Conservation (phyloP, 2,329 filamentous ascomycete species). For the Fusarium coicis region DNA sequence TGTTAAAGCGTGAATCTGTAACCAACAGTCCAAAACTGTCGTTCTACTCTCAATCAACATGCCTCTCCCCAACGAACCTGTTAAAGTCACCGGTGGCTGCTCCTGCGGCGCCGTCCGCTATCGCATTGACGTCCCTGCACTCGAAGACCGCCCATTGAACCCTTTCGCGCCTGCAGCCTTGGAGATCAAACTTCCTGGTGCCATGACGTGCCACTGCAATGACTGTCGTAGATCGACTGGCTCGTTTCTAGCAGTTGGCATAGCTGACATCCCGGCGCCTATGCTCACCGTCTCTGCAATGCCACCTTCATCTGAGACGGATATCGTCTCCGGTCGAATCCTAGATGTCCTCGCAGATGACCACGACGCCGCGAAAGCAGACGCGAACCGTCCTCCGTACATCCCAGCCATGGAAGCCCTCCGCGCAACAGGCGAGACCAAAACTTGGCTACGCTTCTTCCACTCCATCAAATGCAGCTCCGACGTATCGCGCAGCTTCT, state of each 20-base stretch:
- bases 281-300: not conserved
- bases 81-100: not conserved
- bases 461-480: conserved; percentile 29
- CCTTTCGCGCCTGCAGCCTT: not conserved
- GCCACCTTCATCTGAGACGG: not conserved
- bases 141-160: not conserved
- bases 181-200: accelerated
- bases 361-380: not conserved
- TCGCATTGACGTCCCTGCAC: not conserved
- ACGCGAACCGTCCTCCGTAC: not conserved
- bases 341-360: not conserved
- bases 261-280: accelerated
- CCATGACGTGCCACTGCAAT: not conserved
- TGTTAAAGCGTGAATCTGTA: accelerated
- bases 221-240: not conserved
- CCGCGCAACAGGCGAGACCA: not conserved
- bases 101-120: not conserved
- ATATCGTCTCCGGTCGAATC: accelerated
- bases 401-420: not conserved
- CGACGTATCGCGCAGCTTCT: conserved; percentile 40
- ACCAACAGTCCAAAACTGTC: accelerated
- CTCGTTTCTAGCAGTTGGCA: not conserved
- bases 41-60: not conserved
- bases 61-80: not conserved
- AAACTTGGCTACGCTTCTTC: conserved; percentile 20